A percentile compares a stretch with the other conserved stretches of the same genome.
These are phyloP conservation scores for Lasiosphaeria hispida DNA, from an alignment of 495 filamentous ascomycete species.

Conservation along the genomic window DNA sequence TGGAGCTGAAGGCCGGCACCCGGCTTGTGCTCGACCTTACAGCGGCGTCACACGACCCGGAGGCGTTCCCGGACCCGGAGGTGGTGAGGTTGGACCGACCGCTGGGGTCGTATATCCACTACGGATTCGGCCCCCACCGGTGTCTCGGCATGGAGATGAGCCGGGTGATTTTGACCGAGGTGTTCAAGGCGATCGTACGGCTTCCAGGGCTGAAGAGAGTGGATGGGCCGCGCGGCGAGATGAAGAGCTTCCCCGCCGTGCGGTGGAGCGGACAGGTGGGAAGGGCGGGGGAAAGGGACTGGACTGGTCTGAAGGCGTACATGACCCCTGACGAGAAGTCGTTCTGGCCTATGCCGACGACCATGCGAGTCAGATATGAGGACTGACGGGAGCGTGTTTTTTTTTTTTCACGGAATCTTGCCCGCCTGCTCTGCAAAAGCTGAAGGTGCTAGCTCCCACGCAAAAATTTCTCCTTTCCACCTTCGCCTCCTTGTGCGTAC, in stretches of 20 bases:
- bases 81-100: constrained; percentile 61
- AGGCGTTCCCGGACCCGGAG: constrained; percentile 62
- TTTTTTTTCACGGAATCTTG: no score
- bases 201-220: constrained; percentile 52
- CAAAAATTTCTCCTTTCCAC: no score
- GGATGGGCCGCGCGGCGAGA: constrained; percentile 53
- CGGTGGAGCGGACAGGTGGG: constrained; percentile 37
- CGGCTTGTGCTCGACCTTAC: constrained; percentile 51
- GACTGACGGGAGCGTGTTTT: constrained; percentile 9
- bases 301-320: constrained; percentile 57
- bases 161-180: constrained; percentile 55
- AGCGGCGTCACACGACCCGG: constrained; percentile 58
- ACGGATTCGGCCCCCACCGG: constrained; percentile 58
- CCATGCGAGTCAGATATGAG: constrained; percentile 45
- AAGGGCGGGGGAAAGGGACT: constrained; percentile 15
- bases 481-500: no score
- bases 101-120: constrained; percentile 61
- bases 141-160: constrained; percentile 58
- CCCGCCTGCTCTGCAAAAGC: no score
- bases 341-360: constrained; percentile 64
- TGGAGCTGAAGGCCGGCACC: constrained; percentile 25
- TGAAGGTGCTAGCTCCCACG: no score
- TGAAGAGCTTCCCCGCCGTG: constrained; percentile 59
- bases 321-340: constrained; percentile 62
- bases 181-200: constrained; percentile 39